These are phyloP conservation scores for Solanum raphanifolium DNA, from an alignment of 257 asterid species.

Conservation along the genomic window DNA sequence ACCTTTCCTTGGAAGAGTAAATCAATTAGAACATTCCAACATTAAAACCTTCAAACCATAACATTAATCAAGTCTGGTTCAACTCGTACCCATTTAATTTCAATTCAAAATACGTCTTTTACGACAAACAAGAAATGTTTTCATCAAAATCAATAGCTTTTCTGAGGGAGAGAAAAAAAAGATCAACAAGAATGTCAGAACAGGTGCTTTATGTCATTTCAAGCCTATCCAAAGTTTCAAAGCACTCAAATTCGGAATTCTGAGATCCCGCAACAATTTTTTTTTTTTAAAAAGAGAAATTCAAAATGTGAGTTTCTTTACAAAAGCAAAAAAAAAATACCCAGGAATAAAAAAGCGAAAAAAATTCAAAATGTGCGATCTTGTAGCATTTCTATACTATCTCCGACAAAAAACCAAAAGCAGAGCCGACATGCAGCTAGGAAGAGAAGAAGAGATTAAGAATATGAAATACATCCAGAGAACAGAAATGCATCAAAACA, in stretches of 20 bases:
- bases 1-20: constrained; percentile 2
- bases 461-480: not conserved
- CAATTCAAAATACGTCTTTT: not conserved
- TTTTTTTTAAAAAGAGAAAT: too few relatives aligned
- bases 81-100: not conserved
- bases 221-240: not conserved
- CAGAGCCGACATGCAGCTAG: not conserved
- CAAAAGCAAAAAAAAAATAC: not conserved
- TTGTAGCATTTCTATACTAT: not conserved
- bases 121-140: not conserved
- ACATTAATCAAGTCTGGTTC: not conserved
- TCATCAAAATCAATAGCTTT: not conserved
- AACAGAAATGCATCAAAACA: not conserved
- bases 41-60: not conserved
- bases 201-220: not conserved
- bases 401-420: not conserved
- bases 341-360: not conserved
- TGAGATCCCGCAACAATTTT: not conserved
- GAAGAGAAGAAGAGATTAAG: not conserved
- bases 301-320: not conserved
- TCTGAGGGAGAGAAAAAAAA: not conserved
- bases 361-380: not conserved
- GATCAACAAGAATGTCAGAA: not conserved
- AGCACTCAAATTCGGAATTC: not conserved
- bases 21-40: not conserved